Evolutionary conservation across 352 stramenopile species (phyloP), one percentile per base, ranked within the genome.

Genomic region (Hyaloperonospora brassicae): DNA sequence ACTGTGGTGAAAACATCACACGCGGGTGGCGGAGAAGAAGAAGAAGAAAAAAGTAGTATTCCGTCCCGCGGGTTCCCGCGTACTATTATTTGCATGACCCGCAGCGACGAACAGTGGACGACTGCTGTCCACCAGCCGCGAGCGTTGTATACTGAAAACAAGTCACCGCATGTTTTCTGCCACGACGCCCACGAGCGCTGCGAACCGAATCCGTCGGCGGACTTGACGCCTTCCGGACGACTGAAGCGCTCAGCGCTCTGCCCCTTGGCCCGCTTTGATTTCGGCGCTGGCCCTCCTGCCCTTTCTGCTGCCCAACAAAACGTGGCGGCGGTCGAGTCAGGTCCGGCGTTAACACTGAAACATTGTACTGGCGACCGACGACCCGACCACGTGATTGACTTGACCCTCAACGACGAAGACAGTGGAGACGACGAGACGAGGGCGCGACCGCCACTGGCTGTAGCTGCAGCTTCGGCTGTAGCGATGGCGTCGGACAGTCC

Each of bases 351-450:
- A 51, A 57, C 13, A 12, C 8, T 34, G 27, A 8, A 44, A 57
- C 55, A 25, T 53, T 21, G 27, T 35, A 52, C 17, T 17, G 17
- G 14, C 36, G 24, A 34, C 6, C 25, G 13, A 23, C 46, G 27
- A 7, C 61, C 51, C 21, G 31, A 21, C 5, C 38, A 63, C 47
- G 52, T 55, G 17, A 88, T 88, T 46, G 78, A 88, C 38, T 57
- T 88, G 27, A 86, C 75, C 24, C 45, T 66, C 8, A 73, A 85
- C 12, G 69, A 83, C 24, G 73, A 80, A 8, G 75, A 77, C 11
- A 73, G 85, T 14, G 71, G 85, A 6, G 64, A 72, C n/a, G 72
- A 78, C n/a, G 60, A 81, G 38, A 56, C 68, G 0, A 66, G 76
- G 43, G 60, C 50, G 13, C 1, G 1, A 24, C 44, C 10, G 39